Evolutionary conservation across 1,284 basidiomycete genomes (phyloP).

Genomic region (Ganoderma lucidum): DNA sequence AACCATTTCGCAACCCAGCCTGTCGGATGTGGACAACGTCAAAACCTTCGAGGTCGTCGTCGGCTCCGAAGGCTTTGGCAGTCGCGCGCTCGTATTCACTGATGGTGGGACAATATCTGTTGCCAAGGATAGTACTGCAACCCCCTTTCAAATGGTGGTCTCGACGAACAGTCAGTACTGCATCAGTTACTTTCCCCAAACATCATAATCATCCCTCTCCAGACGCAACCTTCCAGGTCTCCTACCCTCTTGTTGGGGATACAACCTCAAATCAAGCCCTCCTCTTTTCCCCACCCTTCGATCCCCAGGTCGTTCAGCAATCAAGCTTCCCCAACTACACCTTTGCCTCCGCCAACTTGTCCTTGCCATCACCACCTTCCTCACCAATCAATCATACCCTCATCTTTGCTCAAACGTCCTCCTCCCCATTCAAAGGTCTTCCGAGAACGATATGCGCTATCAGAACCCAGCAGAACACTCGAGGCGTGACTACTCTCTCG

Average conservation of each 20-base stretch:
- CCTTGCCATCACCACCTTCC: slow-evolving; percentile 50
- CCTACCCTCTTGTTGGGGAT: slow-evolving; percentile 76
- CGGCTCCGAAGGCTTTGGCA: slow-evolving; percentile 60
- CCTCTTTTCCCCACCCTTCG: slow-evolving; percentile 72
- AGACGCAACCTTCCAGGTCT: slow-evolving; percentile 37
- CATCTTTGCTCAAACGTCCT: slow-evolving; percentile 56
- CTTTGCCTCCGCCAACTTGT: slow-evolving; percentile 66
- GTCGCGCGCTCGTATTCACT: slow-evolving; percentile 57
- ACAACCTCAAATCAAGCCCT: slow-evolving; percentile 79
- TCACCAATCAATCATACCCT: slow-evolving; percentile 60
- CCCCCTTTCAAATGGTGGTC: slow-evolving; percentile 64
- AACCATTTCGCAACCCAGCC: slow-evolving; percentile 48
- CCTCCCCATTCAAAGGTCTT: slow-evolving; percentile 49
- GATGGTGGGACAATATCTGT: slow-evolving; percentile 60
- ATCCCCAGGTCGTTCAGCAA: slow-evolving; percentile 39
- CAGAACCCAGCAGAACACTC: slow-evolving; percentile 37
- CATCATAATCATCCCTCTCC: not conserved
- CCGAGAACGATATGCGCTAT: slow-evolving; percentile 69
- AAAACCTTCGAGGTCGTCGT: slow-evolving; percentile 60
- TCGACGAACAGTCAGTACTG: slow-evolving; percentile 57
- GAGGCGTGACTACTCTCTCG: slow-evolving; percentile 22
- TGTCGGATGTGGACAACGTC: slow-evolving; percentile 45
- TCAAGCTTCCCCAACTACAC: slow-evolving; percentile 86
- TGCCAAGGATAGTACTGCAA: slow-evolving; percentile 46
- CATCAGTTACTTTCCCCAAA: too few species aligned